Percentiles rank a stretch among this genome's conserved stretches.
Conservation (phyloP, 768 basidiomycete genomes). For the Panaeolus papilionaceus region DNA sequence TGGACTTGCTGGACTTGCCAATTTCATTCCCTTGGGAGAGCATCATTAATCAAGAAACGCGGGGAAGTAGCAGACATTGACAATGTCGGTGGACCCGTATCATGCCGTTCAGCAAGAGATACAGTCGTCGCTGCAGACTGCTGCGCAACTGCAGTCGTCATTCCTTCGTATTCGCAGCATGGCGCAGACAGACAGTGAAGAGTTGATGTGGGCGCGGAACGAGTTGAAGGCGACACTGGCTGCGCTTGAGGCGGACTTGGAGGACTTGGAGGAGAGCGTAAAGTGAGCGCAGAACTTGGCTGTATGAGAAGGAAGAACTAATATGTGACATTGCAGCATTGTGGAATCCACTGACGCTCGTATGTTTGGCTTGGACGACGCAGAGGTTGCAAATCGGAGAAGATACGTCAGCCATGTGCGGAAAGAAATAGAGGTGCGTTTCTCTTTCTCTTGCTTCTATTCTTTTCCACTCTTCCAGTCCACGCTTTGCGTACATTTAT, state of each 20-base stretch:
- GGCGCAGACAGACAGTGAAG: constrained; percentile 77
- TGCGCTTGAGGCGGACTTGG: constrained; percentile 84
- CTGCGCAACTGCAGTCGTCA: constrained; percentile 74
- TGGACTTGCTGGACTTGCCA: background rate
- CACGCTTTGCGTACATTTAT: background rate
- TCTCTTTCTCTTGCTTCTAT: constrained; percentile 30
- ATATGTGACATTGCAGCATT: constrained; percentile 54
- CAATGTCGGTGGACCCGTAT: constrained; percentile 75
- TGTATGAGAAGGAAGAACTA: background rate
- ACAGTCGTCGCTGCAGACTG: constrained; percentile 73
- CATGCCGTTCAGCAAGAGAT: constrained; percentile 88
- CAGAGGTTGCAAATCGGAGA: constrained; percentile 77
- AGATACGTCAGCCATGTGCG: constrained; percentile 79
- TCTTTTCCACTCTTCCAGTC: constrained; percentile 16
- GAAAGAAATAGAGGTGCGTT: constrained; percentile 77
- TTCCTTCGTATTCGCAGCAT: constrained; percentile 81
- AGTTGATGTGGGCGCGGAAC: constrained; percentile 78
- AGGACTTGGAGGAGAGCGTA: constrained; percentile 94
- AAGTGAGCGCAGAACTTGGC: constrained; percentile 53
- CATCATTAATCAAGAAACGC: background rate
- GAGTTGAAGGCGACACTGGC: constrained; percentile 84
- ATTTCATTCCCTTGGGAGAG: background rate
- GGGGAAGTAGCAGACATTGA: background rate
- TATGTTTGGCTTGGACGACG: constrained; percentile 80
- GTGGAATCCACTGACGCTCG: constrained; percentile 88